Percentiles rank a stretch among this genome's conserved stretches.
phyloP scores from a whole-genome alignment of 371 early-diverging fungal species.

The Mortierella sp. region DNA sequence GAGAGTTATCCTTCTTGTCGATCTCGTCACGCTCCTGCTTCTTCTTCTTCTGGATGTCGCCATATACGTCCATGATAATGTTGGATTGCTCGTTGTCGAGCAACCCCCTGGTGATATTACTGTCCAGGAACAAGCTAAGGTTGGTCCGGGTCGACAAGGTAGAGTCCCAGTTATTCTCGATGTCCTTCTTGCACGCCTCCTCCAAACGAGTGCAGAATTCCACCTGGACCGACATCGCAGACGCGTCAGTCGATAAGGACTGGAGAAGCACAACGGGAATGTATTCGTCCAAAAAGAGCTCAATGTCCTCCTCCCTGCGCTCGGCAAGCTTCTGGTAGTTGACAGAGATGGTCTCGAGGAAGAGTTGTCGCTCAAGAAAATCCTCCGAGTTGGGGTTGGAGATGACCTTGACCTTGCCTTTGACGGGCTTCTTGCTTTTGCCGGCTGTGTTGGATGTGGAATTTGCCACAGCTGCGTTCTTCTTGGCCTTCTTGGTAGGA shows the following conservation, averaged over 20 bases:
- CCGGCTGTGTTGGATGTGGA: neutral
- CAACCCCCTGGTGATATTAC: neutral
- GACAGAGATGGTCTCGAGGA: neutral
- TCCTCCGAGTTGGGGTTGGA: neutral
- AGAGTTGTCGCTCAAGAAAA: neutral
- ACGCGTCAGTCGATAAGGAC: neutral
- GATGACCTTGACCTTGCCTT: neutral
- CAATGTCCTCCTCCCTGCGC: slow-evolving; percentile 7
- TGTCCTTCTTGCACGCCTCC: neutral
- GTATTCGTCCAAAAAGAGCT: slow-evolving; percentile 25
- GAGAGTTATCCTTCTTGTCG: neutral
- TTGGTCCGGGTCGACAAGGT: neutral
- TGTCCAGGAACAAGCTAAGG: neutral
- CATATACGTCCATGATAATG: neutral
- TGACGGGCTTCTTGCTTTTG: neutral
- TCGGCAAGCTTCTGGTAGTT: neutral
- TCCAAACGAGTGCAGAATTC: slow-evolving; percentile 2
- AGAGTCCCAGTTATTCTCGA: neutral
- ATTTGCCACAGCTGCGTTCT: neutral
- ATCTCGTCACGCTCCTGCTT: neutral
- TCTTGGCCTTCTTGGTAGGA: neutral
- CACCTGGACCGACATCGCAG: neutral
- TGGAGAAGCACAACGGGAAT: neutral
- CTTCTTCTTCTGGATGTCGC: neutral
- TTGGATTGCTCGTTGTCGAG: neutral